Evolutionary conservation across 352 stramenopile genomes (phyloP), one percentile per base, ranked within the genome.

Genomic region (Phytopythium litorale): DNA sequence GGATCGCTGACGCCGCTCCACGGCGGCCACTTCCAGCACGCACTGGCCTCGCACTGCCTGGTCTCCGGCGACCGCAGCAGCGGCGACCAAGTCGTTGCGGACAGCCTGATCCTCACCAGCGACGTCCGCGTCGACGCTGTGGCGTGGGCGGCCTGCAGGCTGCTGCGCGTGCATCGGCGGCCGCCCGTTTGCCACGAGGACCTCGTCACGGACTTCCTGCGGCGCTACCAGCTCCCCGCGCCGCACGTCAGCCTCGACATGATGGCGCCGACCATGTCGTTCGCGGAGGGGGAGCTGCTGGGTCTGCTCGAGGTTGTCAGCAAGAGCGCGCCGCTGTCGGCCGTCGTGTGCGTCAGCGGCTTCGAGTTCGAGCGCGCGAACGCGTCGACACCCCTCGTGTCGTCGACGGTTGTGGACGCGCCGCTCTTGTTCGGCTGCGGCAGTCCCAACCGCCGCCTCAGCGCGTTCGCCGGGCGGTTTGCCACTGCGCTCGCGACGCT

Each of bases 51-150:
- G 50, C 73, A 76, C 54, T 81, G 71, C 60, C 64, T 54, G 5
- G 62, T 67, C 16, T 56, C 49, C 13, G 58, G 67, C 8, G 62
- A 56, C 8, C 42, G 67, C 16, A 45, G 67, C 60, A 57, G 19
- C 30, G 51, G 5, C 18, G 51, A 45, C 52, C 21, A 28, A 16
- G 55, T 56, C 37, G 48, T 68, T n/a, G 15, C 76, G 3, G 51
- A 56, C 0, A 52, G 58, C 7, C 64, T 85, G 49, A 30, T 75
- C 45, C 63, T 86, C 38, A 75, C 56, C 21, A 76, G 66, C 30
- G 75, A 73, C 54, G 48, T 81, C 6, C 76, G 78, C 1, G 65
- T 61, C 5, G 79, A 88, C 60, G 64, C 76, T 28, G 76, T 84
- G 68, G 72, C 73, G 0, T 86, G 76, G 76, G 73, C 74, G 4